Evolutionary conservation across 805 yeast genomes (phyloP), one percentile per base, ranked within the genome.

Genomic region (Pichia heedii): DNA sequence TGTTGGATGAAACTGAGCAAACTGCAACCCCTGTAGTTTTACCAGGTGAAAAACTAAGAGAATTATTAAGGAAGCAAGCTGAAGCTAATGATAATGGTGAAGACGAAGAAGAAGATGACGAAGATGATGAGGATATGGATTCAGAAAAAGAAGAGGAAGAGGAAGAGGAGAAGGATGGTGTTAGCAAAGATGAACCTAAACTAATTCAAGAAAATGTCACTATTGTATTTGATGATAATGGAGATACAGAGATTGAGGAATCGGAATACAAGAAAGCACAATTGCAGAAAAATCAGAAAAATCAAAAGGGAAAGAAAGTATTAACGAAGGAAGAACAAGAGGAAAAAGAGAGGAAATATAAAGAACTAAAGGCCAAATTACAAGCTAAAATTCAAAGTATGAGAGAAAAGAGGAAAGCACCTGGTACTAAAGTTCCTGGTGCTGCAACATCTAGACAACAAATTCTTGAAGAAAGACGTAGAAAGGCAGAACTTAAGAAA

Each of bases 391-490:
- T 93, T 50, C 74, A 68, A 44, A 66, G 65, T 9, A 56, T 93
- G 66, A 78, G 80, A 52, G 88, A 81, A 43, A 83, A 77, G 63
- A 79, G 99, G 60, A 89, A 83, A 55, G 98, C 97, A 1, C 93
- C 94, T 1, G 97, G 97, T 2, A 68, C 89, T 1, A 81, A 77
- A 37, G 78, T 71, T 5, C 69, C 73, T 5, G 96, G 96, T 21
- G 93, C 96, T 0, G 88, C 89, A 15, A 73, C 79, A 46, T 84
- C 90, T 11, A 73, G 97, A 62, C 94, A 87, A 52, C 89, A 84
- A 60, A 70, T 82, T 33, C 59, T 84, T 43, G 85, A 77, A 50
- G 79, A 76, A 57, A 69, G 84, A 48, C 83, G 79, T 54, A 68
- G 65, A 51, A 66, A 69, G 43, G 60, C 63, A 50, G 68, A 70